Base-by-base conservation (phyloP, 164 flowering plant genomes). In the Umbellularia californica region DNA sequence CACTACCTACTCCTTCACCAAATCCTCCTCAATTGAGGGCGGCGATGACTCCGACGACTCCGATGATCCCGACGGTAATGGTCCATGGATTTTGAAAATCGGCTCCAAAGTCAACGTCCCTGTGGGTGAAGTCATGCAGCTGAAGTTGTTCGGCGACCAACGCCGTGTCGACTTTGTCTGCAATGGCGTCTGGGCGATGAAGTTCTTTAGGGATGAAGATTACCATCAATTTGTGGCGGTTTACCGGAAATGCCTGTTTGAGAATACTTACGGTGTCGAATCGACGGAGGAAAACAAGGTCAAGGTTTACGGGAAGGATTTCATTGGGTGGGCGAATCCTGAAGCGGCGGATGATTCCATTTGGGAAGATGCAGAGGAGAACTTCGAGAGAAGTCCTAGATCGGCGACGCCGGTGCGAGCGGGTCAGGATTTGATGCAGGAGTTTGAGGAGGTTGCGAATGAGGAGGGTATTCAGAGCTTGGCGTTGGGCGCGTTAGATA, bases 401-500 rank as follows among this genome's bases (percentile, higher is more conserved):
- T 74, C 85, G 4, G 76, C 70, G 14, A 86, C 88, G 1, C 88
- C 87, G 0, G 76, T 65, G n/a, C 80, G 92, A 27, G 74, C 55
- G 6, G 81, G 47, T 65, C 84, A 87, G 74, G 90, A 90, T 77
- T 77, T 95, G 80, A 83, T 84, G 75, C 92, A 90, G 85, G 96
- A 90, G 84, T 92, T 93, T 77, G 98, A 94, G 78, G 98, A 96
- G 81, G 99, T 85, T 0, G 92, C 97, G 0, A 73, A 83, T 69
- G 96, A 84, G 1, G 97, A 91, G 76, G 95, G 87, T 1, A 93
- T 96, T 23, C 93, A 92, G 85, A 94, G 97, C 84, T 82, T 96
- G 86, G 97, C 99, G 0, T 80, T 96, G 77, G 99, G 99, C 69
- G 99, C 99, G 1, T 76, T 96, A 86, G 99, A 89, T 69, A 94